Conservation (phyloP, 441 rosid species). For the Breynia disticha region DNA sequence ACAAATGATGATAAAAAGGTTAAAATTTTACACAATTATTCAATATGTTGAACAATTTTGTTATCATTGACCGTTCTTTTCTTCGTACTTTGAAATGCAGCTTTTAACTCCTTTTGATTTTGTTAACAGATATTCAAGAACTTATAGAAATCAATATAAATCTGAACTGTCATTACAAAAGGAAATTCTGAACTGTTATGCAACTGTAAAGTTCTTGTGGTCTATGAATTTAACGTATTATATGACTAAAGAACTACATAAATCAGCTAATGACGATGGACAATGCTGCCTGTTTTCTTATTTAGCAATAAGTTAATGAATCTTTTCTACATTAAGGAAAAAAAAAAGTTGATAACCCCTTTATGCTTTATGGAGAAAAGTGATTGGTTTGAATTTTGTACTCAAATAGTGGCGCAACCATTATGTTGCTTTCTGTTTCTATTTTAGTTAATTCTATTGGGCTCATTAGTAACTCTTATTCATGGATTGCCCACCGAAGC, state of each 20-base stretch:
- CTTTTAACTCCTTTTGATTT: not conserved
- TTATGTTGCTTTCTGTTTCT: no score
- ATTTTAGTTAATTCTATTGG: no score
- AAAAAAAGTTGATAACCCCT: not conserved
- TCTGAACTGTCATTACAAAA: not conserved
- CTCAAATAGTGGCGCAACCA: no score
- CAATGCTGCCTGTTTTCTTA: not conserved
- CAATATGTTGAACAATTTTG: not conserved
- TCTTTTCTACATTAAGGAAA: not conserved
- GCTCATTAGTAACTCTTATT: no score
- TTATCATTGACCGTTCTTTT: not conserved
- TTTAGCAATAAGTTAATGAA: not conserved
- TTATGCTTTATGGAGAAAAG: not conserved
- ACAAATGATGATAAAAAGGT: not conserved
- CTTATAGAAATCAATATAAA: not conserved
- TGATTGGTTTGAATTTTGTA: not conserved
- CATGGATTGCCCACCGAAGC: no score
- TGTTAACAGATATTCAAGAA: not conserved
- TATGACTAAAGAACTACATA: not conserved
- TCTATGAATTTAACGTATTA: not conserved
- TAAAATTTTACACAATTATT: not conserved
- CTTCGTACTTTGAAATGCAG: not conserved
- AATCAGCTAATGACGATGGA: not conserved
- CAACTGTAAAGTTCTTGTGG: not conserved
- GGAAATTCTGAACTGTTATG: no score